Conservation (phyloP, 2,329 filamentous ascomycete genomes). For the Sporothrix euskadiensis region DNA sequence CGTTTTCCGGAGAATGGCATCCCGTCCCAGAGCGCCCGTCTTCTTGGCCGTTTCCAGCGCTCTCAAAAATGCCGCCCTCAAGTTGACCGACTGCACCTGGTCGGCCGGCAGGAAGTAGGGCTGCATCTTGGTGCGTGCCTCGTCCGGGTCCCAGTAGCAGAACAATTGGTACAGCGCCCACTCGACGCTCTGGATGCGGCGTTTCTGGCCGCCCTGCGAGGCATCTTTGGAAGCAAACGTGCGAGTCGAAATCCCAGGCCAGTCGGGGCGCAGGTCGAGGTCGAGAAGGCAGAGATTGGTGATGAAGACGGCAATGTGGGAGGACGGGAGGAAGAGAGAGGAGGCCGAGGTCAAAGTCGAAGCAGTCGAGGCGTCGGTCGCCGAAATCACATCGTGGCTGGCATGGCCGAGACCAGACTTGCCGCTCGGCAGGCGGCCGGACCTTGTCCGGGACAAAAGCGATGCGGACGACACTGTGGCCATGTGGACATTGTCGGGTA, state of each 20-base stretch:
- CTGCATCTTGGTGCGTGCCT: conserved; percentile 74
- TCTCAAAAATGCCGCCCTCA: conserved; percentile 80
- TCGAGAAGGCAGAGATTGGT: conserved; percentile 82
- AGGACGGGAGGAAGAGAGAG: conserved; percentile 40
- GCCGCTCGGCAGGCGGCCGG: conserved; percentile 33
- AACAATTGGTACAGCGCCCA: conserved; percentile 92
- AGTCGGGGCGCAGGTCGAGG: conserved; percentile 73
- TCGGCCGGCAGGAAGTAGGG: conserved; percentile 90
- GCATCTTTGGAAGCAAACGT: conserved; percentile 69
- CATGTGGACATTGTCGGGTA: conserved; percentile 25
- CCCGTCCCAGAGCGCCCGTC: conserved; percentile 75
- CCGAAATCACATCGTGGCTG: neutral
- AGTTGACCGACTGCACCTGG: conserved; percentile 84
- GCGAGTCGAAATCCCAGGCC: conserved; percentile 71
- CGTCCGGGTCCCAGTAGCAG: conserved; percentile 75
- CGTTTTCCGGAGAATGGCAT: conserved; percentile 81
- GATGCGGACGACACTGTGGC: conserved; percentile 28
- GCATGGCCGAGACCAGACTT: conserved; percentile 19
- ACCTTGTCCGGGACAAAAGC: conserved; percentile 35
- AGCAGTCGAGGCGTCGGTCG: conserved; percentile 2
- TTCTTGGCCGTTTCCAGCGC: conserved; percentile 85
- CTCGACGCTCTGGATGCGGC: conserved; percentile 78
- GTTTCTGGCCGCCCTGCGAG: conserved; percentile 71
- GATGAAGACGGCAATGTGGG: conserved; percentile 67
- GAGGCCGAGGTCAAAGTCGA: neutral